These are phyloP conservation scores for Colletotrichum shisoi DNA, from an alignment of 2,329 filamentous ascomycete species.

Conservation along the genomic window DNA sequence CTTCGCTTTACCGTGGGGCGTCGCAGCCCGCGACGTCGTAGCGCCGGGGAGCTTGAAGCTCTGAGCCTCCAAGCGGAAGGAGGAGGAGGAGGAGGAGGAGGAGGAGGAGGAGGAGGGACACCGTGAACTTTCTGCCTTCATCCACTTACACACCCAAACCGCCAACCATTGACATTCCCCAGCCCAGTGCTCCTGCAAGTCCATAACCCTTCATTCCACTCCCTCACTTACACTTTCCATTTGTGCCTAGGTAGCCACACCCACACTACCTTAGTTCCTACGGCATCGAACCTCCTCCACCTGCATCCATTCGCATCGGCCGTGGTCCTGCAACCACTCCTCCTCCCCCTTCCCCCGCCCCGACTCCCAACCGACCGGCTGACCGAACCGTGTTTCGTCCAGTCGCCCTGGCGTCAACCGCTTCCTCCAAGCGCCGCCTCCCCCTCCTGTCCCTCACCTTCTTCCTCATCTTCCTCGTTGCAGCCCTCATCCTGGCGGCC, in stretches of 20 bases:
- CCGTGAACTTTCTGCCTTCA: neutral
- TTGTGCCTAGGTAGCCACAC: neutral
- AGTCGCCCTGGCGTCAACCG: slow-evolving; percentile 52
- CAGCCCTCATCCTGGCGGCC: slow-evolving; percentile 72
- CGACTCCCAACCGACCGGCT: slow-evolving; percentile 25
- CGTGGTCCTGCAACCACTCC: slow-evolving; percentile 30
- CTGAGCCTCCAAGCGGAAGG: neutral
- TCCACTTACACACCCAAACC: slow-evolving; percentile 15
- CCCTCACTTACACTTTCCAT: slow-evolving; percentile 9
- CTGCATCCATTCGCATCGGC: slow-evolving; percentile 15
- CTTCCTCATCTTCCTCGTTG: slow-evolving; percentile 64
- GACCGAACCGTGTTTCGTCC: slow-evolving; percentile 28
- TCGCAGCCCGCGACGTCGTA: slow-evolving; percentile 10
- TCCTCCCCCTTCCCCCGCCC: slow-evolving; percentile 35
- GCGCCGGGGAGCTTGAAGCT: slow-evolving; percentile 29
- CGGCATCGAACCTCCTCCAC: slow-evolving; percentile 4
- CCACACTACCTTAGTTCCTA: neutral
- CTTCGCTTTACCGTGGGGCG: slow-evolving; percentile 24
- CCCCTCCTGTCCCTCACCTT: slow-evolving; percentile 56
- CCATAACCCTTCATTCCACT: slow-evolving; percentile 26
- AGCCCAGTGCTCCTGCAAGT: slow-evolving; percentile 29
- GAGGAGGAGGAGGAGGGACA: slow-evolving; percentile 4
- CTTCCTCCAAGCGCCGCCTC: slow-evolving; percentile 39
- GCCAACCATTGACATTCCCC: slow-evolving; percentile 4
- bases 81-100: slow-evolving; percentile 3